phyloP scores from a whole-genome alignment of 345 rosid genomes.

The Punica granatum region DNA sequence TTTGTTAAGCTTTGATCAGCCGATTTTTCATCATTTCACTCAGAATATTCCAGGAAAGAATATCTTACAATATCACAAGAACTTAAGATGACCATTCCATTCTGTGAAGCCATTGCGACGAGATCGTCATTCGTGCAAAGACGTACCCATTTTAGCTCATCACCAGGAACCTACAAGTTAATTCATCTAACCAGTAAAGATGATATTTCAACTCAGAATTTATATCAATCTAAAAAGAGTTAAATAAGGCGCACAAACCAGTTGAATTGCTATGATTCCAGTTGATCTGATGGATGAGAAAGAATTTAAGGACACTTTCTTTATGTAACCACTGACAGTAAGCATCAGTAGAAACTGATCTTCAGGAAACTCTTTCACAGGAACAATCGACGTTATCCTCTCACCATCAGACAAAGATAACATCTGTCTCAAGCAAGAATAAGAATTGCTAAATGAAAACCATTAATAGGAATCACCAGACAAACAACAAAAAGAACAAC shows the following conservation, averaged over 20 bases:
- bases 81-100: slow-evolving; percentile 85
- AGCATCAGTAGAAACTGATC: slow-evolving; percentile 91
- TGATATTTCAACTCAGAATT: background rate
- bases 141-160: slow-evolving; percentile 89
- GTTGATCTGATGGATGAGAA: slow-evolving; percentile 91
- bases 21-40: background rate
- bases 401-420: slow-evolving; percentile 83
- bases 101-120: slow-evolving; percentile 94
- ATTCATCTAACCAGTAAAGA: slow-evolving; percentile 7
- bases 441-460: slow-evolving; percentile 8
- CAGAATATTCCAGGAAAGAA: background rate
- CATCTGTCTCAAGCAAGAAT: slow-evolving; percentile 43
- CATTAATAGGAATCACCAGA: background rate
- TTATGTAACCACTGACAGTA: slow-evolving; percentile 90
- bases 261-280: slow-evolving; percentile 91
- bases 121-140: slow-evolving; percentile 83
- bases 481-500: slow-evolving; percentile 4
- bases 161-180: slow-evolving; percentile 74
- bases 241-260: slow-evolving; percentile 47
- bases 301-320: slow-evolving; percentile 74
- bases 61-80: slow-evolving; percentile 66
- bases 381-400: slow-evolving; percentile 92
- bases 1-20: background rate
- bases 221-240: background rate
- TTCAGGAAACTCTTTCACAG: slow-evolving; percentile 73